Evolutionary conservation across 148 eudicot genomes (phyloP), one percentile per base, ranked within the genome.

Genomic region (Cornus kousa): DNA sequence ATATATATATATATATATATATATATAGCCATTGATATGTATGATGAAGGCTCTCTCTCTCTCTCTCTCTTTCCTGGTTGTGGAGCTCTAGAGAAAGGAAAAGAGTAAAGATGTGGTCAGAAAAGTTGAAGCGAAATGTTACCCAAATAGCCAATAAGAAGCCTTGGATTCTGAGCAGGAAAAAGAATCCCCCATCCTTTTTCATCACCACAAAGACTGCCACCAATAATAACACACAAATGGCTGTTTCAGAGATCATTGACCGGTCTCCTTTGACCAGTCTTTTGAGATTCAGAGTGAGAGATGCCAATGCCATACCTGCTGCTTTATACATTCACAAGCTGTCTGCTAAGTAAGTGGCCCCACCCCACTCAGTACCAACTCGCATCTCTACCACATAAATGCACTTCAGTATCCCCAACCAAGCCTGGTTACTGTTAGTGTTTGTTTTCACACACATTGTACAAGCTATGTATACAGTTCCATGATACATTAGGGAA

Each of bases 161-260:
- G 20, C 19, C 24, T 20, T 62, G 66, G 19, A 19, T 19, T n/a
- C 22, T 66, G 62, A 71, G 70, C 62, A 67, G 19, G 69, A 72
- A 65, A 79, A 79, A 28, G 59, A 46, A 72, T 16, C 20, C 13
- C n/a, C 24, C 33, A 28, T 55, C 78, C 40, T 13, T 67, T 35
- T 32, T 33, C 22, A 59, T 19, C 48, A 5, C 60, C 60, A 40
- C 19, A 9, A 5, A 35, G 11, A 67, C 82, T 68, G 83, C 77
- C 80, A 72, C 77, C 84, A 82, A 77, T 82, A 82, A 77, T 73
- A 72, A 55, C 80, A 48, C 79, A 76, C 48, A 81, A 82, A 72
- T 77, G 80, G 39, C 80, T 70, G 67, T 68, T 77, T 68, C 53
- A 77, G 50, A 69, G 72, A 77, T 77, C 80, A 70, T 70, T 77